Percentiles rank a stretch among this genome's conserved stretches.
phyloP scores from a whole-genome alignment of 2,329 filamentous ascomycete species.

The Aspergillus brunneoviolaceus region DNA sequence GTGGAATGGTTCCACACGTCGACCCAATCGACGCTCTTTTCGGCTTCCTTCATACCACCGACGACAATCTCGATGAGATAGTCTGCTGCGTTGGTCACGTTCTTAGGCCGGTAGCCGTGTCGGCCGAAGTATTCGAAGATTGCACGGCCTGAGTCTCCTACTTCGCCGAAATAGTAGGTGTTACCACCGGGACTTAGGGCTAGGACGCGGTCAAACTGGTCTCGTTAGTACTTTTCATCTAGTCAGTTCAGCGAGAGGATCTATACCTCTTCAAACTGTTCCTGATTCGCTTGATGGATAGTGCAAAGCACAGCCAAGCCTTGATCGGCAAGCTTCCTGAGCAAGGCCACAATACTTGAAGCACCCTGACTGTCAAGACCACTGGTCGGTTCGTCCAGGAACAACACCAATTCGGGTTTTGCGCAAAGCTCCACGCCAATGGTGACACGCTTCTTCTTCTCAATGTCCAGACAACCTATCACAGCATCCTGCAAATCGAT shows the following conservation, averaged over 20 bases:
- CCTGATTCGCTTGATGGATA: conserved; percentile 66
- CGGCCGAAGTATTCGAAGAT: conserved; percentile 65
- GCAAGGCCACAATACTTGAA: conserved; percentile 61
- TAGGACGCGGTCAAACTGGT: conserved; percentile 67
- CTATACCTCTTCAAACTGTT: conserved; percentile 52
- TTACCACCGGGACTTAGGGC: conserved; percentile 65
- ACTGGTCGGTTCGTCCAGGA: conserved; percentile 67
- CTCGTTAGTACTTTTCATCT: conserved; percentile 10
- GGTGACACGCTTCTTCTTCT: conserved; percentile 66
- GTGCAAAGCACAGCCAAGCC: conserved; percentile 68
- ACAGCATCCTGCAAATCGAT: conserved; percentile 62
- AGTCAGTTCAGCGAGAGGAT: background rate
- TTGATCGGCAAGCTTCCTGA: conserved; percentile 61
- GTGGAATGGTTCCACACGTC: conserved; percentile 65
- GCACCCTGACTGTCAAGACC: conserved; percentile 65
- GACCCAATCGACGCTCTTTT: conserved; percentile 62
- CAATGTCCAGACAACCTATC: conserved; percentile 60
- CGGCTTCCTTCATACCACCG: conserved; percentile 51
- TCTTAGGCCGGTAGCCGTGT: conserved; percentile 60
- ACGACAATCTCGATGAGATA: conserved; percentile 62
- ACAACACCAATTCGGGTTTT: conserved; percentile 62
- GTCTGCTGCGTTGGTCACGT: conserved; percentile 60
- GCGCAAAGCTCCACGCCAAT: conserved; percentile 69
- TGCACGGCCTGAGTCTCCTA: conserved; percentile 61
- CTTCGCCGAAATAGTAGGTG: conserved; percentile 67